A percentile compares a stretch with the other conserved stretches of the same genome.
Conservation (phyloP, 257 asterid genomes). For the Nyctanthes arbortristis region DNA sequence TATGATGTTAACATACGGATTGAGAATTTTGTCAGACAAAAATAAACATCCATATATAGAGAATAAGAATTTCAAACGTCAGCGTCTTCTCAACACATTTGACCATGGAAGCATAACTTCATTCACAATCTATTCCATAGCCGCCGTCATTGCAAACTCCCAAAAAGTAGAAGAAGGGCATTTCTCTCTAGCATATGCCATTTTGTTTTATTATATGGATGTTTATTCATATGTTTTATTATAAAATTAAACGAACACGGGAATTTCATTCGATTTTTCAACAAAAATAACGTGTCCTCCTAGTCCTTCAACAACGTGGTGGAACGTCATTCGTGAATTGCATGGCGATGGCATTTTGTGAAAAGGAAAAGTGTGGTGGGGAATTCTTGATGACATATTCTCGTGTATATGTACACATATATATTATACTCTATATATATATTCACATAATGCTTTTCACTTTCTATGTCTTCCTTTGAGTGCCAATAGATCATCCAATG, state of each 20-base stretch:
- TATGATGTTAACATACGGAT: neutral
- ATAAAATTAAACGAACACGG: neutral
- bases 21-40: neutral
- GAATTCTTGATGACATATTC: constrained; percentile 1
- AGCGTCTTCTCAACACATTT: neutral
- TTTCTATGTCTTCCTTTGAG: neutral
- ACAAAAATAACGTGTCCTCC: neutral
- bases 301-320: neutral
- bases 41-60: neutral
- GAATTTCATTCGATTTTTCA: too few relatives aligned
- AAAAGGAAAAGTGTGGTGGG: neutral
- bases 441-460: neutral
- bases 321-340: neutral
- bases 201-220: too few relatives aligned
- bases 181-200: neutral
- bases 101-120: neutral
- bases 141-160: neutral
- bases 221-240: neutral
- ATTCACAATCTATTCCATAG: neutral
- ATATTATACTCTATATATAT: too few relatives aligned
- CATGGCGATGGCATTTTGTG: neutral
- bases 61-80: neutral
- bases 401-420: too few relatives aligned
- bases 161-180: neutral
- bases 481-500: neutral